phyloP scores from a whole-genome alignment of 1,284 basidiomycete genomes.

The Boletus calvinii region DNA sequence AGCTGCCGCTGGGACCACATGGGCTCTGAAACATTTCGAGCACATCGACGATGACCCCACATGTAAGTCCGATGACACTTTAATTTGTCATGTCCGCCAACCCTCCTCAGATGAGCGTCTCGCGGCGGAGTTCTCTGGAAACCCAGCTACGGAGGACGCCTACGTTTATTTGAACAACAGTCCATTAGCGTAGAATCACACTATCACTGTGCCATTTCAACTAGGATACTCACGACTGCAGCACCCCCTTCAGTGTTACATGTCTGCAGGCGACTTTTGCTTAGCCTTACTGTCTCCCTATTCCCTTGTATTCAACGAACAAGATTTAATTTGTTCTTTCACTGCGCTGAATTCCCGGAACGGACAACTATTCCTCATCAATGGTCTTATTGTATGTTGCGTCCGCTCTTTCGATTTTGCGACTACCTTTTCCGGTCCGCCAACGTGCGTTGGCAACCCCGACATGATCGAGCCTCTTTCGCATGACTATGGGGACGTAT shows the following conservation, averaged over 20 bases:
- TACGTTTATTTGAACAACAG: constrained; percentile 63
- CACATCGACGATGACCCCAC: constrained; percentile 65
- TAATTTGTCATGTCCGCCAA: constrained; percentile 5
- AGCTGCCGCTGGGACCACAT: constrained; percentile 64
- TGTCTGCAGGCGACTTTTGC: constrained; percentile 18
- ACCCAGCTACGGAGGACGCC: constrained; percentile 62
- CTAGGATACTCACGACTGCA: constrained; percentile 8
- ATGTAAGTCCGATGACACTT: constrained; percentile 50
- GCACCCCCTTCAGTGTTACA: constrained; percentile 9
- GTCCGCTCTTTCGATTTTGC: constrained; percentile 18
- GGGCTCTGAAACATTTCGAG: constrained; percentile 78
- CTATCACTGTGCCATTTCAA: constrained; percentile 5
- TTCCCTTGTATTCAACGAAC: constrained; percentile 19
- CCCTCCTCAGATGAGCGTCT: constrained; percentile 56
- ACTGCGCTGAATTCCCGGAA: not conserved
- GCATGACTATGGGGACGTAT: constrained; percentile 65
- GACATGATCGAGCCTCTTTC: constrained; percentile 68
- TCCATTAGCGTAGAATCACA: constrained; percentile 27
- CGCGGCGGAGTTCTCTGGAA: constrained; percentile 46
- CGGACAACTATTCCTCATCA: constrained; percentile 13
- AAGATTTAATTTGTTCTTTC: constrained; percentile 19
- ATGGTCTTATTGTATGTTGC: not conserved
- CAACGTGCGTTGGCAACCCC: constrained; percentile 78
- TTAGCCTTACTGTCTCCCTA: constrained; percentile 18
- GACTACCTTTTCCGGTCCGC: constrained; percentile 61